Conservation (phyloP, 2,329 filamentous ascomycete species). For the Cladosporium sp. region DNA sequence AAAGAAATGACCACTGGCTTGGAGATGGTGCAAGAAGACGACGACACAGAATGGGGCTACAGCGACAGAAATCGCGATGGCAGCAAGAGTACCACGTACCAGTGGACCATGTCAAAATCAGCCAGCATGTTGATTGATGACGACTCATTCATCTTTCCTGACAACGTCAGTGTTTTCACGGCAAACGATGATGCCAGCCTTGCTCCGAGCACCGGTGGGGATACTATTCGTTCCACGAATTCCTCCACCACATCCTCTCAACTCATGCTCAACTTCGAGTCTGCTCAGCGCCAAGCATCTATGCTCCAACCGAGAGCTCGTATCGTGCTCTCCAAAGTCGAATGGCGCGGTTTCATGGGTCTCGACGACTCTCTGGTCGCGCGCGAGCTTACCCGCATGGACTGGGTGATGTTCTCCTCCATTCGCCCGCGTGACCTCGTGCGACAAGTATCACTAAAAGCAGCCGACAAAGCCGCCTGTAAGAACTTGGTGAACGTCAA, state of each 20-base stretch:
- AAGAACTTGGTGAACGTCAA: slow-evolving; percentile 81
- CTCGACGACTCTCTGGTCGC: slow-evolving; percentile 80
- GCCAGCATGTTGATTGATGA: slow-evolving; percentile 33
- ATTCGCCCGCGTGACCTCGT: slow-evolving; percentile 91
- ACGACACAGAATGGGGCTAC: slow-evolving; percentile 89
- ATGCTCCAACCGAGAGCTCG: slow-evolving; percentile 65
- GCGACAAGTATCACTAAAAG: slow-evolving; percentile 71
- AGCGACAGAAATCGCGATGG: slow-evolving; percentile 59
- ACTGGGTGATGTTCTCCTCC: slow-evolving; percentile 97
- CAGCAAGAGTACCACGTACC: slow-evolving; percentile 32
- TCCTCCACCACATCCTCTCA: slow-evolving; percentile 36
- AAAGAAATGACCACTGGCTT: slow-evolving; percentile 79
- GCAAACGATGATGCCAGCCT: slow-evolving; percentile 22
- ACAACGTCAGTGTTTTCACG: slow-evolving; percentile 27
- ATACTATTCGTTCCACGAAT: slow-evolving; percentile 17
- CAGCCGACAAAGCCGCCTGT: slow-evolving; percentile 49
- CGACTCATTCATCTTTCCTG: slow-evolving; percentile 25
- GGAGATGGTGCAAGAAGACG: slow-evolving; percentile 73
- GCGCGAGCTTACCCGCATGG: slow-evolving; percentile 86
- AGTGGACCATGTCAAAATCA: slow-evolving; percentile 28
- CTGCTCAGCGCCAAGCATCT: slow-evolving; percentile 74
- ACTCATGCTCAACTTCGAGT: slow-evolving; percentile 65
- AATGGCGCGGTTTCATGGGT: slow-evolving; percentile 88
- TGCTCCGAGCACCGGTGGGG: slow-evolving; percentile 13
- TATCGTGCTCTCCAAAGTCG: slow-evolving; percentile 70